These are phyloP conservation scores for Ananas comosus DNA, from an alignment of 176 grass and related monocot species.

Conservation along the genomic window DNA sequence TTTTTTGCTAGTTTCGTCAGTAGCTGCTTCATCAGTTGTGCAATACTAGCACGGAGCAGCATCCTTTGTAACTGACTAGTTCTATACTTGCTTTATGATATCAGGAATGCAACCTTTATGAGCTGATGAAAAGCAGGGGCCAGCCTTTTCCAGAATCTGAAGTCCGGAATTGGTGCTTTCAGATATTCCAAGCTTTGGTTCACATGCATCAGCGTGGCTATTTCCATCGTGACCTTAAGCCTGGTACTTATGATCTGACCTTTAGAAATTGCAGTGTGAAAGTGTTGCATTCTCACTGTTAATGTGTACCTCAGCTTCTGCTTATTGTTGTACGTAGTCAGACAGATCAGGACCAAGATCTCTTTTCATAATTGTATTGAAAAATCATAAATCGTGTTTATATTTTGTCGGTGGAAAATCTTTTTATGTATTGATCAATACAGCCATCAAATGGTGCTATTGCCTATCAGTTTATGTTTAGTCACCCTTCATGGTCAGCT, in stretches of 20 bases:
- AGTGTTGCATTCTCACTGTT: not conserved
- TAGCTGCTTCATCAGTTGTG: constrained; percentile 6
- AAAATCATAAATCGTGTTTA: not conserved
- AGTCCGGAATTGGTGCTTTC: constrained; percentile 91
- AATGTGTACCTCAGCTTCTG: not conserved
- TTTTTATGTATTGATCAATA: too few relatives aligned
- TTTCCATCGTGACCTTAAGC: constrained; percentile 98
- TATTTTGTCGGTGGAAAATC: not conserved
- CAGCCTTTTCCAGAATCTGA: constrained; percentile 75
- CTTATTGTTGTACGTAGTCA: not conserved
- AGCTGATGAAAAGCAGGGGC: constrained; percentile 88
- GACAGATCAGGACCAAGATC: not conserved
- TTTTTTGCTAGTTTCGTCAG: constrained; percentile 1
- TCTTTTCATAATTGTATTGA: not conserved
- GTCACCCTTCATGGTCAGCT: too few relatives aligned
- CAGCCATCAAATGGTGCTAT: too few relatives aligned
- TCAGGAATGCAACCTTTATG: constrained; percentile 96
- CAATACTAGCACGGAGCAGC: not conserved
- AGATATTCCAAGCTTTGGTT: constrained; percentile 91
- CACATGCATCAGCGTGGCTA: constrained; percentile 98
- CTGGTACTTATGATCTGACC: constrained; percentile 42
- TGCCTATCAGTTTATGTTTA: too few relatives aligned
- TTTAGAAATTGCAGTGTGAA: not conserved
- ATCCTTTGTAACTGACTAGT: not conserved
- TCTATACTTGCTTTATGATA: not conserved